Conservation (phyloP, 1,284 basidiomycete species). For the Ustilago hordei region DNA sequence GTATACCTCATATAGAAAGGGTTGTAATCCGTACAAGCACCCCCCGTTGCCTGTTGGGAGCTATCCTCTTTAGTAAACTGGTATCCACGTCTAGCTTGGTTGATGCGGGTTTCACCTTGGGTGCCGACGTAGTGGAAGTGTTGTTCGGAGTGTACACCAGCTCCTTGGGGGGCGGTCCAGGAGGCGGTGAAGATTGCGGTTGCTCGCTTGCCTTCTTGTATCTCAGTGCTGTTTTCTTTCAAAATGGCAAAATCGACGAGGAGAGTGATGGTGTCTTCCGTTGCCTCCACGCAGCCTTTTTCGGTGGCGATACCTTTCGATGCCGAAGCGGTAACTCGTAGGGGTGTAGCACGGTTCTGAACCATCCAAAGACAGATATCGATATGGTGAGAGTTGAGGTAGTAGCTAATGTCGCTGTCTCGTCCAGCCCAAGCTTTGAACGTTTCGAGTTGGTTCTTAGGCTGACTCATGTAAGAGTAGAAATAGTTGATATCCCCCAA, state of each 20-base stretch:
- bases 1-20: slow-evolving; percentile 97
- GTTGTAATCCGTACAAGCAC: slow-evolving; percentile 74
- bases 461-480: slow-evolving; percentile 83
- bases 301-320: slow-evolving; percentile 89
- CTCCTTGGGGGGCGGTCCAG: slow-evolving; percentile 72
- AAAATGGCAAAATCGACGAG: slow-evolving; percentile 89
- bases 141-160: slow-evolving; percentile 81
- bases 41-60: slow-evolving; percentile 77
- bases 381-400: slow-evolving; percentile 92
- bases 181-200: slow-evolving; percentile 87
- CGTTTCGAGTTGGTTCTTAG: slow-evolving; percentile 91
- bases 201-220: slow-evolving; percentile 71
- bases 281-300: slow-evolving; percentile 83
- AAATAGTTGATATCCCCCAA: slow-evolving; percentile 91
- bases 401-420: slow-evolving; percentile 79
- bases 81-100: slow-evolving; percentile 93
- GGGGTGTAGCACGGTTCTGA: slow-evolving; percentile 76
- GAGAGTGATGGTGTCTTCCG: slow-evolving; percentile 93
- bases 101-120: slow-evolving; percentile 87
- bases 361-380: slow-evolving; percentile 79
- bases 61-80: slow-evolving; percentile 84
- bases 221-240: slow-evolving; percentile 75
- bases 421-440: slow-evolving; percentile 94
- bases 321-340: slow-evolving; percentile 86
- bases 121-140: slow-evolving; percentile 76